phyloP scores from a whole-genome alignment of 192 early-diverging fungal genomes.

The Mortierella hygrophila region DNA sequence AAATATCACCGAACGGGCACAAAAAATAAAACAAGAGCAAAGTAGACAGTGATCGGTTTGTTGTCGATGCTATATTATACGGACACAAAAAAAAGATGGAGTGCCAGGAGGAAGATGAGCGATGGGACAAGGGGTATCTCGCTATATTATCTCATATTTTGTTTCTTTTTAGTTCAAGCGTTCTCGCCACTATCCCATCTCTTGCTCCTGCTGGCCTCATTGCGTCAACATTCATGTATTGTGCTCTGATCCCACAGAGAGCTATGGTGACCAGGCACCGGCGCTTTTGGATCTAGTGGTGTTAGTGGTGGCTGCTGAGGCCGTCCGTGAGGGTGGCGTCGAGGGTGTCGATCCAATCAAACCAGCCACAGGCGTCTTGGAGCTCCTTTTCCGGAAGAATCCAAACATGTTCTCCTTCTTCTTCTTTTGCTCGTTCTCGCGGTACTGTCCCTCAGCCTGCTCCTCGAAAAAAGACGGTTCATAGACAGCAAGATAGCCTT shows the following conservation, averaged over 20 bases:
- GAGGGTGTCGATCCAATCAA: background rate
- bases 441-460: constrained; percentile 45
- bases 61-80: too few relatives aligned
- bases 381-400: constrained; percentile 32
- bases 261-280: background rate
- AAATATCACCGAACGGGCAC: too few relatives aligned
- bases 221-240: too few relatives aligned
- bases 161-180: too few relatives aligned
- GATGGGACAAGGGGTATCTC: too few relatives aligned
- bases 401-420: constrained; percentile 37
- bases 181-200: too few relatives aligned
- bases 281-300: background rate
- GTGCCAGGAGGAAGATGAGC: too few relatives aligned
- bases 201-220: too few relatives aligned
- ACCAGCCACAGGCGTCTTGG: background rate
- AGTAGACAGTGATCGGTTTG: too few relatives aligned
- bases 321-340: background rate
- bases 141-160: too few relatives aligned
- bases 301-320: background rate
- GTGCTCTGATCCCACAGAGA: background rate
- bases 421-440: constrained; percentile 46
- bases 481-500: constrained; percentile 38
- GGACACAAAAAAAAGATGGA: too few relatives aligned
- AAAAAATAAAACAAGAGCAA: background rate
- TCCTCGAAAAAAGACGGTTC: constrained; percentile 52